A percentile compares a stretch with the other conserved stretches of the same genome.
Evolutionary conservation across 1,284 basidiomycete species (phyloP).

Genomic region (Cutaneotrichosporon dermatis): DNA sequence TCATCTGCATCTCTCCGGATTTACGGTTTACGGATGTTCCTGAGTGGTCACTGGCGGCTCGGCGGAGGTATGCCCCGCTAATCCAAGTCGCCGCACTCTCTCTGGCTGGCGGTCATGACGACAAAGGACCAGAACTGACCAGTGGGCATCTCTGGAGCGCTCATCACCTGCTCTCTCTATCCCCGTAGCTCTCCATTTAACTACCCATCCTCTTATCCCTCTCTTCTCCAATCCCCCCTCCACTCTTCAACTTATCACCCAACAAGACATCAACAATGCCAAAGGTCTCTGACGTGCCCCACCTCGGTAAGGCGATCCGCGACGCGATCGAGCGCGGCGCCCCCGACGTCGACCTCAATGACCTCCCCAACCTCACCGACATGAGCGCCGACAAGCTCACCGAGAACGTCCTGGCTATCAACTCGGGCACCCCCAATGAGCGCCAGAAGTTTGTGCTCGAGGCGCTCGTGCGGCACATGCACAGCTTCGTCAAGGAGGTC

Average conservation of each 20-base stretch:
- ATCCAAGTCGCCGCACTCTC: too few relatives aligned
- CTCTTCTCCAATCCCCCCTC: background rate
- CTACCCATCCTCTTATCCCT: too few relatives aligned
- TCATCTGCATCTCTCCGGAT: too few relatives aligned
- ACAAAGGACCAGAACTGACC: too few relatives aligned
- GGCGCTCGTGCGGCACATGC: constrained; percentile 59
- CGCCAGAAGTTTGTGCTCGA: constrained; percentile 55
- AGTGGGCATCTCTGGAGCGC: too few relatives aligned
- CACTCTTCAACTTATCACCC: background rate
- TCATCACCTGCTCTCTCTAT: too few relatives aligned
- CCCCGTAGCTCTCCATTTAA: too few relatives aligned
- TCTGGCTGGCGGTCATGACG: too few relatives aligned
- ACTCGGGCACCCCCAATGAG: constrained; percentile 52
- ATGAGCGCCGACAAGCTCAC: constrained; percentile 57
- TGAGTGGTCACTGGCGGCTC: too few relatives aligned
- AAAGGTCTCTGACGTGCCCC: constrained; percentile 19
- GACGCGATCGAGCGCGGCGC: constrained; percentile 22
- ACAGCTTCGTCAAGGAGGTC: constrained; percentile 67
- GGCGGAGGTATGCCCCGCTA: too few relatives aligned
- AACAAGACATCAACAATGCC: constrained; percentile 8
- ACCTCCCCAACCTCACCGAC: constrained; percentile 53
- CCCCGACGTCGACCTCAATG: constrained; percentile 21
- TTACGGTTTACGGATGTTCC: too few relatives aligned
- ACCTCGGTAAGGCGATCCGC: constrained; percentile 21
- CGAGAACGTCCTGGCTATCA: constrained; percentile 55